A percentile compares a stretch with the other conserved stretches of the same genome.
These are phyloP conservation scores for Neofusicoccum ribis DNA, from an alignment of 2,329 filamentous ascomycete species.

Conservation along the genomic window DNA sequence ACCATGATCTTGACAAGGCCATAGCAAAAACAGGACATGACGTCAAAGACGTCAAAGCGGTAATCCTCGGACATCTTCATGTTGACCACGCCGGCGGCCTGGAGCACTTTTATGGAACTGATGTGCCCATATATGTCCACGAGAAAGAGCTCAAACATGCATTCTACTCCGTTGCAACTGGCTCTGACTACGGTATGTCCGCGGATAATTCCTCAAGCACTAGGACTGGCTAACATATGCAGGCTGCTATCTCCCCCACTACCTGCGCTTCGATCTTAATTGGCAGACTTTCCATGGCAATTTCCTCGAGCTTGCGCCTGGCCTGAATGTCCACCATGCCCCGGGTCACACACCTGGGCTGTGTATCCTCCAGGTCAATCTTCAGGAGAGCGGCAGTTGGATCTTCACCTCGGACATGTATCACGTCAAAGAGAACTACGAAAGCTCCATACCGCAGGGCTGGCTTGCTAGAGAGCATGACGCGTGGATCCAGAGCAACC, in stretches of 20 bases:
- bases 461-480: slow-evolving; percentile 40
- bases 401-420: slow-evolving; percentile 42
- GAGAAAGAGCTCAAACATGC: slow-evolving; percentile 41
- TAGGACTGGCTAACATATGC: background rate
- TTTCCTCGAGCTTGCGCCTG: slow-evolving; percentile 35
- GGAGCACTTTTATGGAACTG: slow-evolving; percentile 35
- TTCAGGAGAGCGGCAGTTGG: slow-evolving; percentile 36
- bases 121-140: slow-evolving; percentile 39
- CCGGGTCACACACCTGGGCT: slow-evolving; percentile 40
- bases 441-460: slow-evolving; percentile 35
- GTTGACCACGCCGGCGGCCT: slow-evolving; percentile 39
- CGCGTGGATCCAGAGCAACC: slow-evolving; percentile 33
- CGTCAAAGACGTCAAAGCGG: slow-evolving; percentile 38
- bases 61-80: slow-evolving; percentile 40
- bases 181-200: slow-evolving; percentile 26
- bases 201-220: background rate
- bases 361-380: slow-evolving; percentile 38
- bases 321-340: slow-evolving; percentile 34
- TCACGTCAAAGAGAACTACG: slow-evolving; percentile 39
- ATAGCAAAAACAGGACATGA: slow-evolving; percentile 33
- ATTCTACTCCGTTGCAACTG: slow-evolving; percentile 39
- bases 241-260: slow-evolving; percentile 35
- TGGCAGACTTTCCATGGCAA: slow-evolving; percentile 38
- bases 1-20: slow-evolving; percentile 28
- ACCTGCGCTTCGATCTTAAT: slow-evolving; percentile 38